Evolutionary conservation across 805 yeast genomes (phyloP).

Genomic region (Clavispora asparagi): DNA sequence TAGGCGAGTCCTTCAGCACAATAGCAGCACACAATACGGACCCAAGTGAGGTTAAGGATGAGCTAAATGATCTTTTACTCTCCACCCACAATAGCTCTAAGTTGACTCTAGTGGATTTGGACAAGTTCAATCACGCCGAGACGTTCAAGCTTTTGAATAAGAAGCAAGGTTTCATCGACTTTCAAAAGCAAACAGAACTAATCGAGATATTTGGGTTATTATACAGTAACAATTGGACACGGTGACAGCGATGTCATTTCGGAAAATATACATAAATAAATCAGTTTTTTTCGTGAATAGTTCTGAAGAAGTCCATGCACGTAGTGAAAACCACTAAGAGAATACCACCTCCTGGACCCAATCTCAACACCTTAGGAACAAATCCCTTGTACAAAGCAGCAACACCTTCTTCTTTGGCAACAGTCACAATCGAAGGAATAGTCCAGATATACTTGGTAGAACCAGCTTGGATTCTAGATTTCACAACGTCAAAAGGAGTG

Average conservation of each 20-base stretch:
- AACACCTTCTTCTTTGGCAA: constrained; percentile 88
- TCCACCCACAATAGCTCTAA: constrained; percentile 2
- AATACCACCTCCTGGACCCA: constrained; percentile 99
- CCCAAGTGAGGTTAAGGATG: constrained; percentile 6
- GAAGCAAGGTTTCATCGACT: constrained; percentile 3
- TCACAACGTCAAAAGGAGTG: constrained; percentile 97
- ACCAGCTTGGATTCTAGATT: constrained; percentile 93
- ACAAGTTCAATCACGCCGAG: constrained; percentile 15
- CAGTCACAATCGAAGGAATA: constrained; percentile 65
- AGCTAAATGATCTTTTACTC: constrained; percentile 8
- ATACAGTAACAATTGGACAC: constrained; percentile 6
- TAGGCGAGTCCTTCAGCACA: constrained; percentile 16
- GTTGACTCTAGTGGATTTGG: constrained; percentile 4
- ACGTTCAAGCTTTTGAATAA: constrained; percentile 15
- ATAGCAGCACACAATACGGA: constrained; percentile 12
- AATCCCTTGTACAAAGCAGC: constrained; percentile 92
- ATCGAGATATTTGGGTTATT: constrained; percentile 4
- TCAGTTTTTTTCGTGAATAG: constrained; percentile 25
- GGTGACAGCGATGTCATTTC: not conserved
- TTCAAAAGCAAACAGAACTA: constrained; percentile 6
- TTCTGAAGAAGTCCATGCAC: constrained; percentile 89
- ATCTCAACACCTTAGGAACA: constrained; percentile 92
- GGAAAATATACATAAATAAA: not conserved
- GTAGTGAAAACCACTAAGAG: constrained; percentile 93
- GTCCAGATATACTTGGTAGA: constrained; percentile 91